phyloP scores from a whole-genome alignment of 192 early-diverging fungal species.

The Phycomyces blakesleeanus region DNA sequence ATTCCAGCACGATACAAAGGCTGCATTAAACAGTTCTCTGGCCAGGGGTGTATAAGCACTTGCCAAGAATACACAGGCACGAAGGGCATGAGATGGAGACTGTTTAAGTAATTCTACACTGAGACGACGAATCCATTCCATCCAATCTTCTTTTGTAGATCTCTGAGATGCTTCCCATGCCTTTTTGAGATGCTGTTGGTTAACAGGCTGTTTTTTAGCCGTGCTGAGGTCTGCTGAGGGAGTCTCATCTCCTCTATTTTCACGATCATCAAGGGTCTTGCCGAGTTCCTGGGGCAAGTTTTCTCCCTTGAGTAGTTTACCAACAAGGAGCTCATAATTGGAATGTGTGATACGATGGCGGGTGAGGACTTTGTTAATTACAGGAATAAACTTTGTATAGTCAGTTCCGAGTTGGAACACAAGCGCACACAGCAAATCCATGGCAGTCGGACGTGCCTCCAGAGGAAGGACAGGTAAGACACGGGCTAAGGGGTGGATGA shows the following conservation, averaged over 20 bases:
- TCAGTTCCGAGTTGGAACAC: slow-evolving; percentile 82
- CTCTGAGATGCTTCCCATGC: slow-evolving; percentile 87
- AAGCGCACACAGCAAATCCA: slow-evolving; percentile 81
- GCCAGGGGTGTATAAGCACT: slow-evolving; percentile 75
- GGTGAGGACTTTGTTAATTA: slow-evolving; percentile 73
- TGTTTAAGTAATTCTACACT: slow-evolving; percentile 91
- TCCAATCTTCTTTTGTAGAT: slow-evolving; percentile 91
- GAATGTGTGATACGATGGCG: slow-evolving; percentile 62
- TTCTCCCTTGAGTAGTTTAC: slow-evolving; percentile 72
- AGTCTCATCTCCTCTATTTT: slow-evolving; percentile 43
- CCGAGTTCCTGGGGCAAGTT: slow-evolving; percentile 65
- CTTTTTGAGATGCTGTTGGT: slow-evolving; percentile 79
- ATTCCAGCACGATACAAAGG: slow-evolving; percentile 95
- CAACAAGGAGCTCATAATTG: slow-evolving; percentile 73
- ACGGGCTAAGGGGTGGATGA: slow-evolving; percentile 80
- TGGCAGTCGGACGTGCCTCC: slow-evolving; percentile 59
- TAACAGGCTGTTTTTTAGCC: slow-evolving; percentile 77
- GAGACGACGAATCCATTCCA: slow-evolving; percentile 89
- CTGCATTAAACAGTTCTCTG: slow-evolving; percentile 91
- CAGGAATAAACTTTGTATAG: slow-evolving; percentile 84
- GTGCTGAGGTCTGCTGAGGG: slow-evolving; percentile 51
- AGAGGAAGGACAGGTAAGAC: slow-evolving; percentile 52
- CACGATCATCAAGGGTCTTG: slow-evolving; percentile 45
- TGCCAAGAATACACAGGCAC: slow-evolving; percentile 86
- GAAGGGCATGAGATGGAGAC: slow-evolving; percentile 92